A percentile compares a stretch with the other conserved stretches of the same genome.
phyloP scores from a whole-genome alignment of 2,329 filamentous ascomycete species.

The Epichloe sibirici region DNA sequence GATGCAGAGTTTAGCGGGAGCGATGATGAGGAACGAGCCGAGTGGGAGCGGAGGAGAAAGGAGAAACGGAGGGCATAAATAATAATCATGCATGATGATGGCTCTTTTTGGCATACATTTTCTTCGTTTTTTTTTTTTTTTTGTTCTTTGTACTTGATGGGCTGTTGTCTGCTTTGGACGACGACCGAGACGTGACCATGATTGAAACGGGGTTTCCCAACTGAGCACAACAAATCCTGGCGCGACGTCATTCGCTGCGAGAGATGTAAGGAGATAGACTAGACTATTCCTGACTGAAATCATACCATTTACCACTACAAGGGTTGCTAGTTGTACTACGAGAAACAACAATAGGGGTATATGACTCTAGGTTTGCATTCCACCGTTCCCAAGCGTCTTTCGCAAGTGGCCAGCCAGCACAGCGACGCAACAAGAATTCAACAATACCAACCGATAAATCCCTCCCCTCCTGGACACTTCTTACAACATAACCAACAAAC shows the following conservation, averaged over 20 bases:
- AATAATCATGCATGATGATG: not conserved
- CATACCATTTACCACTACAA: conserved; percentile 5
- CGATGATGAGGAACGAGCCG: conserved; percentile 50
- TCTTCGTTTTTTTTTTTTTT: not conserved
- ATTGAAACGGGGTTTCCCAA: not conserved
- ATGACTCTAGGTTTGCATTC: conserved; percentile 5
- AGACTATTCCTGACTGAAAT: conserved; percentile 1
- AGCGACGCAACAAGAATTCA: not conserved
- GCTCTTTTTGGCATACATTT: not conserved
- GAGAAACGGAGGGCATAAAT: conserved; percentile 22
- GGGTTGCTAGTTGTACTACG: not conserved
- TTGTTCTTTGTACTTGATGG: not conserved
- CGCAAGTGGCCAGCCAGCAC: not conserved
- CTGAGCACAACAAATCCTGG: not conserved
- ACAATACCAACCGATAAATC: not conserved
- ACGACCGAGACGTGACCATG: not conserved
- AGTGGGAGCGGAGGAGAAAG: conserved; percentile 43
- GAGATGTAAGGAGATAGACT: not conserved
- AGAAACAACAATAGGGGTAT: conserved; percentile 5
- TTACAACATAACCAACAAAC: conserved; percentile 1
- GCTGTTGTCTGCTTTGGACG: no score
- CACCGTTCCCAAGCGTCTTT: not conserved
- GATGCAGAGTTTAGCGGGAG: conserved; percentile 52
- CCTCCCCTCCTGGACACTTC: not conserved
- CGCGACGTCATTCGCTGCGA: not conserved